Percentiles rank a stretch among this genome's conserved stretches.
These are phyloP conservation scores for Populus hybrid DNA, from an alignment of 441 rosid genomes.

Conservation along the genomic window DNA sequence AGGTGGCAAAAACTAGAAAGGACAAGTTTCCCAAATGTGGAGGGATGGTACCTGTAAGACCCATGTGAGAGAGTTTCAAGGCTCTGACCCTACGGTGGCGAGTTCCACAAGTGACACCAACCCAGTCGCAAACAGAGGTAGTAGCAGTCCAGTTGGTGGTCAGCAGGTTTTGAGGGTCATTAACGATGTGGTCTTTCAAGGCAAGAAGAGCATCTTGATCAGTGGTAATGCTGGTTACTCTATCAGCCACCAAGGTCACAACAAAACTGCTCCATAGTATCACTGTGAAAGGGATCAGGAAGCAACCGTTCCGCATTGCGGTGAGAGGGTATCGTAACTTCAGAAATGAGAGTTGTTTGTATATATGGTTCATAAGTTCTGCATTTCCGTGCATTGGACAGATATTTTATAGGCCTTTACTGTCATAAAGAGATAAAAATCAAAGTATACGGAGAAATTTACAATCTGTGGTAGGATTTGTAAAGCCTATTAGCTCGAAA, in stretches of 20 bases:
- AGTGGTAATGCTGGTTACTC: background rate
- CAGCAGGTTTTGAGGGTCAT: slow-evolving; percentile 16
- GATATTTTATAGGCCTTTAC: background rate
- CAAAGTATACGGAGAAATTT: background rate
- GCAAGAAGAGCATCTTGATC: slow-evolving; percentile 29
- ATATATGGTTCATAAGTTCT: background rate
- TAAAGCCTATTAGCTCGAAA: background rate
- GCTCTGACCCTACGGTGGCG: slow-evolving; percentile 8
- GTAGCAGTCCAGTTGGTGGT: slow-evolving; percentile 15
- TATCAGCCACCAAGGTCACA: background rate
- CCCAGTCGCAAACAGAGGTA: slow-evolving; percentile 20
- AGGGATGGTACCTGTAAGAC: slow-evolving; percentile 19
- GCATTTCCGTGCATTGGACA: background rate
- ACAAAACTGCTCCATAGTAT: background rate
- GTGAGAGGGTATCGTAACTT: background rate
- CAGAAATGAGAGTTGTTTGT: background rate
- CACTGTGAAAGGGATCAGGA: background rate
- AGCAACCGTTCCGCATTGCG: background rate
- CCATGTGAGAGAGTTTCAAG: slow-evolving; percentile 15
- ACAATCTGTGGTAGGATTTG: background rate
- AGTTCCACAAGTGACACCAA: slow-evolving; percentile 9
- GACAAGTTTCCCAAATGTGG: slow-evolving; percentile 23
- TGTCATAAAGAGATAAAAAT: background rate
- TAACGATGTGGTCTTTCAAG: slow-evolving; percentile 18
- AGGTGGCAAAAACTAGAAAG: background rate